Percentiles rank a stretch among this genome's conserved stretches.
Conservation (phyloP, 2,329 filamentous ascomycete genomes). For the Cordyceps pruinosa region DNA sequence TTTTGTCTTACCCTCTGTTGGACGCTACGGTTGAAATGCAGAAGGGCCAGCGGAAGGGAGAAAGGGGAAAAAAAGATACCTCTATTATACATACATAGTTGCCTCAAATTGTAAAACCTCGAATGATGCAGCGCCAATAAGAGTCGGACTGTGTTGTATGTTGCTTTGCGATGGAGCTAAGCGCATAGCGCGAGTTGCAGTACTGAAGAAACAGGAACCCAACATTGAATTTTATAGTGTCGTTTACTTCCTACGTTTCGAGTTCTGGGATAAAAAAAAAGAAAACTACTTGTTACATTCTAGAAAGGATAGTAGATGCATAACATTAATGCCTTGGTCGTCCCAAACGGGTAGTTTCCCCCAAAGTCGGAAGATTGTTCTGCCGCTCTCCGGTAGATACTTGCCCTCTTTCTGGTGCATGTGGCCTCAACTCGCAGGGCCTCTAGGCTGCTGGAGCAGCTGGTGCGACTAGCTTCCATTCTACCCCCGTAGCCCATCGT, state of each 20-base stretch:
- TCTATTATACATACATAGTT: constrained; percentile 25
- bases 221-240: no score
- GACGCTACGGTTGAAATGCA: constrained; percentile 17
- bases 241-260: no score
- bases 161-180: background rate
- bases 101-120: constrained; percentile 26
- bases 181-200: background rate
- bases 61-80: constrained; percentile 15
- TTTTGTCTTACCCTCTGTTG: constrained; percentile 6
- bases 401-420: constrained; percentile 30
- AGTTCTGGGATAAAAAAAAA: background rate
- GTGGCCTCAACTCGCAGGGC: constrained; percentile 36
- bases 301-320: background rate
- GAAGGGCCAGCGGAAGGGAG: constrained; percentile 21
- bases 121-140: constrained; percentile 3
- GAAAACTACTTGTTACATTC: background rate
- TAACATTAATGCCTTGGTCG: background rate
- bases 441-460: constrained; percentile 17
- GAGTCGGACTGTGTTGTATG: background rate
- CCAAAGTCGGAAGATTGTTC: constrained; percentile 27
- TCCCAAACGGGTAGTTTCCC: background rate
- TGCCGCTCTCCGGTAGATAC: constrained; percentile 18
- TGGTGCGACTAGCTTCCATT: constrained; percentile 8
- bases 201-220: no score
- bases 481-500: constrained; percentile 5